A percentile compares a stretch with the other conserved stretches of the same genome.
Conservation (phyloP, 148 eudicot species). For the Amaranthus palmeri region DNA sequence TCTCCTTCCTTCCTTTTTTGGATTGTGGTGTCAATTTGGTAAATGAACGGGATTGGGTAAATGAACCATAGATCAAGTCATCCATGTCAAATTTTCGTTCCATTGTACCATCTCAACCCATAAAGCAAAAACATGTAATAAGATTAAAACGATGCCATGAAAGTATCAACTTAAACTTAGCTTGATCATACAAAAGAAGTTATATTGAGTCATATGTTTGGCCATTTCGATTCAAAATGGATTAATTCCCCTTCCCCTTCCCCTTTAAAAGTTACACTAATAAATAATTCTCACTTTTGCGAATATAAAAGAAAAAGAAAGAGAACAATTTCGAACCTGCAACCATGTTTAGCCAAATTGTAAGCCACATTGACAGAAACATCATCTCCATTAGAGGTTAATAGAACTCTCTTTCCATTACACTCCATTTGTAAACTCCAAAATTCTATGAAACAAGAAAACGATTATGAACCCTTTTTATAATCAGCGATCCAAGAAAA, state of each 20-base stretch:
- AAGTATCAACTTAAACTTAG: background rate
- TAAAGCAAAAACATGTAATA: too few relatives aligned
- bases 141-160: background rate
- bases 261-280: background rate
- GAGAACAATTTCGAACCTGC: conserved; percentile 46
- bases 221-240: too few relatives aligned
- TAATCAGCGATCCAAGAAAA: conserved; percentile 11
- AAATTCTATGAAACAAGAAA: conserved; percentile 3
- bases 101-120: too few relatives aligned
- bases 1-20: too few relatives aligned
- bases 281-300: background rate
- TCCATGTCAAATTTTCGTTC: too few relatives aligned
- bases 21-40: too few relatives aligned
- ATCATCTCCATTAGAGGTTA: conserved; percentile 77
- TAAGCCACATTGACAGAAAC: conserved; percentile 57
- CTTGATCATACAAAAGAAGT: too few relatives aligned
- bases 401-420: conserved; percentile 52
- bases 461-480: background rate
- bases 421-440: conserved; percentile 39
- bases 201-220: too few relatives aligned
- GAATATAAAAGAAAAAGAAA: background rate
- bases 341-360: conserved; percentile 67
- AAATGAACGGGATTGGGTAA: too few relatives aligned
- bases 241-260: too few relatives aligned
- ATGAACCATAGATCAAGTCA: too few relatives aligned